Evolutionary conservation across 495 filamentous ascomycete species (phyloP), one percentile per base, ranked within the genome.

Genomic region (Cercophora newfieldiana): DNA sequence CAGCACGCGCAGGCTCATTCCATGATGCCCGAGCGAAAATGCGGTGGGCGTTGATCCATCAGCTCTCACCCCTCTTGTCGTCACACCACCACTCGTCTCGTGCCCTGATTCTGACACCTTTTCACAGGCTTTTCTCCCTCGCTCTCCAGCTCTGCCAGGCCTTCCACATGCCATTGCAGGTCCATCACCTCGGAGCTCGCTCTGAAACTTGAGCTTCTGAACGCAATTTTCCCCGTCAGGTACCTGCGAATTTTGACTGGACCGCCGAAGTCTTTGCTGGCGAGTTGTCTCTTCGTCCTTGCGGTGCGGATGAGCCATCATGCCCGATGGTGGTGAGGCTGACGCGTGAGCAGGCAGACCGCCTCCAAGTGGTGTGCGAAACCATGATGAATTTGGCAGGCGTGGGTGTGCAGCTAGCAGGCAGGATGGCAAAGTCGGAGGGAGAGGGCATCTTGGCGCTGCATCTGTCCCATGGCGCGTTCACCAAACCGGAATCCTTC

Each of bases 21-120:
- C 37, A 44, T 16, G 10, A 24, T 33, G 26, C 16, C 14, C 50
- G 19, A 30, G 10, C 53, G 59, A 63, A 48, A 28, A 50, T 16
- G 49, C 24, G 25, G 19, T 53, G 49, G 64, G 64, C 48, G 64
- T 66, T 31, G 8, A 19, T 54, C 44, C 57, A 66, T 60, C 65
- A 61, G 16, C 31, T 54, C 31, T 24, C 55, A 31, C 54, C 26
- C 37, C 25, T 62, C n/a, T 30, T 31, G 49, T 33, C 51, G 50
- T 67, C 65, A 67, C 59, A 62, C 59, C 65, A 65, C 63, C 62
- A 26, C 31, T 8, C 25, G 21, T 58, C 54, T 49, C 63, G 44
- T 51, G 33, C 53, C 63, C 63, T 33, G 25, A 18, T 18, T 30
- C 18, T 50, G 16, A 30, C 25, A 21, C 37, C 25, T 62, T 50